Evolutionary conservation across 2,329 filamentous ascomycete species (phyloP), one percentile per base, ranked within the genome.

Genomic region (Hirsutella minnesotensis): DNA sequence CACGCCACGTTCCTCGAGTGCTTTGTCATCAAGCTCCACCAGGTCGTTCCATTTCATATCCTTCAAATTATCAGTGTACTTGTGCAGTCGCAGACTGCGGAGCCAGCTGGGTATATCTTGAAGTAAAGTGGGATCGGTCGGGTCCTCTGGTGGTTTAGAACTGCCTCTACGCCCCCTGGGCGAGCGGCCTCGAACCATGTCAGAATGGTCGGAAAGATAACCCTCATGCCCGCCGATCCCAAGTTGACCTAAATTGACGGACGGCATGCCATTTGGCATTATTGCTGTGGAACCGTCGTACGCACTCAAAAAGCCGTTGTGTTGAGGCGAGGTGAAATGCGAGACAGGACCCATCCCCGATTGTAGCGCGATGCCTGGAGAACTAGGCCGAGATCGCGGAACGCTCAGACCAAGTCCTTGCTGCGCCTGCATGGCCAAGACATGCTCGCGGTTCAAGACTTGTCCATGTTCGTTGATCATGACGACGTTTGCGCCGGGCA

Each of bases 21-120:
- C 89, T 58, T 89, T 89, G 53, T 98, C 92, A 56, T 95, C 87
- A 53, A 98, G 70, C 62, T 92, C 85, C 46, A 98, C 71, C 53
- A 98, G 67, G 42, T 98, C 92, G 22, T 83, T 85, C 92, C 92
- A 98, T 56, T 92, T 88, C 72, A 96, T 79, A 57, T 96, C 90
- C 67, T 96, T 98, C 49, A 98, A 68, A 54, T 96, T 94, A 53
- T 98, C 92, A 9, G 92, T 98, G 66, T 98, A 98, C 70, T 98
- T 98, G 73, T 98, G 92, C 55, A 98, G 73, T 47, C 92, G 81
- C 59, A 96, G 74, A 62, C 88, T 95, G 60, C 92, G 81, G 56
- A 98, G 76, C 92, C 92, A 98, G 61, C 81, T 84, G 43, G 92
- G 90, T 52, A 98, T 95, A 58, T 98, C 92, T 65, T 94, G 86